A percentile compares a stretch with the other conserved stretches of the same genome.
Evolutionary conservation across 306 rosid species (phyloP).

Genomic region (Cajanus cajan): DNA sequence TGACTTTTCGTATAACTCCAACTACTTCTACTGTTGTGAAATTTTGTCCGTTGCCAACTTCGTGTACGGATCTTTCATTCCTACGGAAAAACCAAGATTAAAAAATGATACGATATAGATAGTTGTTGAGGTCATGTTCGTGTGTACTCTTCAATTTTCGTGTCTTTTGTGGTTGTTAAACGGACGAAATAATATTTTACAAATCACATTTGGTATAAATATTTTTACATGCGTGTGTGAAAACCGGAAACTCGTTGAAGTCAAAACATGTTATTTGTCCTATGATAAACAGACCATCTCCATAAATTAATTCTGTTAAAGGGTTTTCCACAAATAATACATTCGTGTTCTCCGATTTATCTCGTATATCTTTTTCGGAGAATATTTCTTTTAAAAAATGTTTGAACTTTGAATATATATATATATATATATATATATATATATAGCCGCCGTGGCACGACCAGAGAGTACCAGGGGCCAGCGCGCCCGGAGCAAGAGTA

Average conservation of each 20-base stretch:
- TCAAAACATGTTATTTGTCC: slow-evolving; percentile 6
- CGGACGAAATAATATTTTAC: not conserved
- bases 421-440: too few relatives aligned
- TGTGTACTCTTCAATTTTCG: not conserved
- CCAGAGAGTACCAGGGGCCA: too few relatives aligned
- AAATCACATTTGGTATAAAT: not conserved
- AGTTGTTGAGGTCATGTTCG: slow-evolving; percentile 11
- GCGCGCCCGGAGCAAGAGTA: too few relatives aligned
- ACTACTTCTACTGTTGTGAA: slow-evolving; percentile 9
- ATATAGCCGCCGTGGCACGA: too few relatives aligned
- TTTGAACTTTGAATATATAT: slow-evolving; percentile 35
- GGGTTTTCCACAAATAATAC: not conserved
- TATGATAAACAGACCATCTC: not conserved
- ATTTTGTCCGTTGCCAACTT: slow-evolving; percentile 1
- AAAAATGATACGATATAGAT: not conserved
- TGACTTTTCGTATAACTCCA: slow-evolving; percentile 13
- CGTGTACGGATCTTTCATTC: slow-evolving; percentile 7
- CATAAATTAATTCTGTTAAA: not conserved
- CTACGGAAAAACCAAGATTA: not conserved
- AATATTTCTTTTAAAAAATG: not conserved
- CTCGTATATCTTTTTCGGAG: too few relatives aligned
- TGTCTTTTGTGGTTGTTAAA: slow-evolving; percentile 11
- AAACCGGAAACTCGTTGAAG: not conserved
- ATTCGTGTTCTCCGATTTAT: not conserved
- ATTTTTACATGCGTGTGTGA: not conserved